These are phyloP conservation scores for Corymbia calophylla DNA, from an alignment of 441 rosid species.

Conservation along the genomic window DNA sequence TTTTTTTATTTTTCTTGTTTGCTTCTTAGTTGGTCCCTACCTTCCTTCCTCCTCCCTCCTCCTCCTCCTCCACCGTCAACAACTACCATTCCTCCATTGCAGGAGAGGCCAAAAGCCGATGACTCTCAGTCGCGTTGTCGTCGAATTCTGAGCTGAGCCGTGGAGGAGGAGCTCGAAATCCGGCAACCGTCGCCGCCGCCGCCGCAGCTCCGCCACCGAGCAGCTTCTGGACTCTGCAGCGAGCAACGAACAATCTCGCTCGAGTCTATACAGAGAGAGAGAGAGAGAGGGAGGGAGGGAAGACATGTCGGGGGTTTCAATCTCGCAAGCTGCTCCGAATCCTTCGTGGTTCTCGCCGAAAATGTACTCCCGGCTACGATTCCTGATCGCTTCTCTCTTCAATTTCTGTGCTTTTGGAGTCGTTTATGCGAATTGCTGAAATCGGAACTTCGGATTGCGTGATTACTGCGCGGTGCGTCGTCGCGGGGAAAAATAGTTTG, in stretches of 20 bases:
- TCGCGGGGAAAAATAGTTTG: not conserved
- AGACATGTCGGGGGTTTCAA: constrained; percentile 10
- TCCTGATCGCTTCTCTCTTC: not conserved
- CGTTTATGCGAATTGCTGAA: not conserved
- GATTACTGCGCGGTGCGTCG: not conserved
- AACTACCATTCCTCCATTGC: not conserved
- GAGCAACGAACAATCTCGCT: not conserved
- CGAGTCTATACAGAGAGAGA: not conserved
- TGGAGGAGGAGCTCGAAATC: not conserved
- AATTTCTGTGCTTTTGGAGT: not conserved
- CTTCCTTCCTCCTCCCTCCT: not conserved
- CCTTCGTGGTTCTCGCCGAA: constrained; percentile 86
- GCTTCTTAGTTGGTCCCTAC: not conserved
- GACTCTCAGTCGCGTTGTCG: not conserved
- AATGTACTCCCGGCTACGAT: constrained; percentile 10
- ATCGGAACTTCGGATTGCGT: not conserved
- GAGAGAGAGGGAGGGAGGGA: not conserved
- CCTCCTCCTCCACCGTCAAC: not conserved
- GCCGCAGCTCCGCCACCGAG: not conserved
- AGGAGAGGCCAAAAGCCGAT: not conserved
- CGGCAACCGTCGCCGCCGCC: not conserved
- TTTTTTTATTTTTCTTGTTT: not conserved
- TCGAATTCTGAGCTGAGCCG: not conserved
- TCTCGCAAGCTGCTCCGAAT: constrained; percentile 1
- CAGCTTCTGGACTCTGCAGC: not conserved